Evolutionary conservation across 73 alveolate genomes (phyloP).

Genomic region (Uronychia binucleata): DNA sequence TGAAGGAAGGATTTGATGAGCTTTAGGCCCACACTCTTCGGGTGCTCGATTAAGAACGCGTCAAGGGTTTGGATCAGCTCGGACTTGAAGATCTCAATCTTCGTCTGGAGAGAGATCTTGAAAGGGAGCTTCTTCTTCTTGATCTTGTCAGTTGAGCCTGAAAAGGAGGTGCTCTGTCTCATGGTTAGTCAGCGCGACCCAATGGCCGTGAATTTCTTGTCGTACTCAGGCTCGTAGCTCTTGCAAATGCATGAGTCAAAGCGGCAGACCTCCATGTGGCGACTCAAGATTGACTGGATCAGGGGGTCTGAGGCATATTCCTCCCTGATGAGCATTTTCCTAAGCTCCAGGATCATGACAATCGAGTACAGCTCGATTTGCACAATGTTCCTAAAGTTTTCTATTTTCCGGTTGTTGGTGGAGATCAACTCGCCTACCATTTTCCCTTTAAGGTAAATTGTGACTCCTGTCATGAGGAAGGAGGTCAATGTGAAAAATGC

Average conservation of each 20-base stretch:
- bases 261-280: slow-evolving; percentile 40
- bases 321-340: slow-evolving; percentile 15
- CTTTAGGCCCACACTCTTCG: slow-evolving; percentile 37
- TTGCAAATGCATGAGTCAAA: slow-evolving; percentile 33
- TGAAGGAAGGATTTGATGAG: slow-evolving; percentile 28
- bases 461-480: slow-evolving; percentile 4
- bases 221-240: slow-evolving; percentile 51
- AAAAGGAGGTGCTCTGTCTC: slow-evolving; percentile 23
- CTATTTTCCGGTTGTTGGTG: slow-evolving; percentile 3
- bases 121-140: slow-evolving; percentile 44
- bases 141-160: slow-evolving; percentile 13
- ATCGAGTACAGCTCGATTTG: slow-evolving; percentile 40
- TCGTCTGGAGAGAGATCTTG: slow-evolving; percentile 30
- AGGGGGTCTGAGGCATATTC: slow-evolving; percentile 30
- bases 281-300: slow-evolving; percentile 18
- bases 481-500: not conserved
- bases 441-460: not conserved
- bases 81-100: slow-evolving; percentile 24
- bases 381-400: not conserved
- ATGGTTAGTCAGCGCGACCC: slow-evolving; percentile 33
- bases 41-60: slow-evolving; percentile 25
- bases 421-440: not conserved
- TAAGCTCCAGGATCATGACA: slow-evolving; percentile 16
- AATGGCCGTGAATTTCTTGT: slow-evolving; percentile 39
- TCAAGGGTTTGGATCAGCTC: slow-evolving; percentile 29